phyloP scores from a whole-genome alignment of 768 basidiomycete species.

The Rhizopogon salebrosus region DNA sequence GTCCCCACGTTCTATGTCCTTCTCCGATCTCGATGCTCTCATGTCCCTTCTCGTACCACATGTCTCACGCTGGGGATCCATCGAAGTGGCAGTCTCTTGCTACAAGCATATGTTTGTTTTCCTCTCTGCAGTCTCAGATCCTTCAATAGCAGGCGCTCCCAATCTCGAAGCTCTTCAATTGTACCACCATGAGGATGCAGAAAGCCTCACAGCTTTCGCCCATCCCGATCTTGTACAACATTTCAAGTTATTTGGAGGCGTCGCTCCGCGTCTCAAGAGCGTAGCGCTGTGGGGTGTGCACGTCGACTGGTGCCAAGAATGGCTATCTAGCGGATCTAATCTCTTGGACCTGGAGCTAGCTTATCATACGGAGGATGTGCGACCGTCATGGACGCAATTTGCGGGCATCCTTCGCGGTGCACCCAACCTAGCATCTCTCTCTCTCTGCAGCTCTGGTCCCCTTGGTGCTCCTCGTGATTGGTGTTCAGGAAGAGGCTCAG shows the following conservation, averaged over 20 bases:
- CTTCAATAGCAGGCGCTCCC: slow-evolving; percentile 40
- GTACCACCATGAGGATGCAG: slow-evolving; percentile 48
- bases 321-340: slow-evolving; percentile 18
- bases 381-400: slow-evolving; percentile 55
- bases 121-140: slow-evolving; percentile 36
- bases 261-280: slow-evolving; percentile 43
- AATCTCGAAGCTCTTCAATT: slow-evolving; percentile 49
- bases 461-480: slow-evolving; percentile 34
- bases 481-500: slow-evolving; percentile 15
- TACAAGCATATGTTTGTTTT: slow-evolving; percentile 44
- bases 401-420: slow-evolving; percentile 45
- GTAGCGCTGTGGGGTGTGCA: slow-evolving; percentile 66
- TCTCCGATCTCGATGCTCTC: slow-evolving; percentile 20
- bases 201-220: slow-evolving; percentile 23
- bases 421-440: slow-evolving; percentile 48
- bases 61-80: slow-evolving; percentile 45
- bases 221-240: slow-evolving; percentile 22
- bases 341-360: slow-evolving; percentile 53
- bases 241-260: slow-evolving; percentile 51
- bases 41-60: slow-evolving; percentile 43
- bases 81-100: slow-evolving; percentile 41
- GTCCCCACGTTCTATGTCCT: slow-evolving; percentile 14
- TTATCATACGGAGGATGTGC: slow-evolving; percentile 57
- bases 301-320: slow-evolving; percentile 53
- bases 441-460: slow-evolving; percentile 56